phyloP scores from a whole-genome alignment of 2,329 filamentous ascomycete genomes.

The Hyphodiscus sp. region DNA sequence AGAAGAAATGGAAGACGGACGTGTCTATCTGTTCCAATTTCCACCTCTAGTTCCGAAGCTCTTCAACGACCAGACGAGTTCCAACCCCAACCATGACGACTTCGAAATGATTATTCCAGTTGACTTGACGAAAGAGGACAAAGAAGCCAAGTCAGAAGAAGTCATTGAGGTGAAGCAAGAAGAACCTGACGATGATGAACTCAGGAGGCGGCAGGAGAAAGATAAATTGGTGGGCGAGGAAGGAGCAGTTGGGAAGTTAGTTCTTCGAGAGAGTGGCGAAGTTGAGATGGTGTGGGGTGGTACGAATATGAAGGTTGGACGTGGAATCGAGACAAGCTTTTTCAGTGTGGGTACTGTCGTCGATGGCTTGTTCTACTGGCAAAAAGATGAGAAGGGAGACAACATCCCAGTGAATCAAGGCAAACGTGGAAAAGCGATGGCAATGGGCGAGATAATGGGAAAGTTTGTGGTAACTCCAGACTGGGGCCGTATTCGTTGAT shows the following conservation, averaged over 20 bases:
- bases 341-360: constrained; percentile 53
- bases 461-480: constrained; percentile 54
- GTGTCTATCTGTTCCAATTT: constrained; percentile 59
- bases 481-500: constrained; percentile 41
- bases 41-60: constrained; percentile 55
- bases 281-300: constrained; percentile 60
- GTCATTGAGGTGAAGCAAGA: constrained; percentile 15
- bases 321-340: constrained; percentile 48
- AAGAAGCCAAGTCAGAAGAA: constrained; percentile 13
- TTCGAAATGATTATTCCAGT: constrained; percentile 10
- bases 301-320: constrained; percentile 44
- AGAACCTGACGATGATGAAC: constrained; percentile 17
- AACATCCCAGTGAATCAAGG: constrained; percentile 20
- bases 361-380: constrained; percentile 38
- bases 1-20: constrained; percentile 38
- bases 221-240: constrained; percentile 35
- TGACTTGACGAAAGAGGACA: constrained; percentile 30
- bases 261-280: constrained; percentile 55
- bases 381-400: constrained; percentile 10
- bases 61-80: constrained; percentile 21
- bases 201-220: constrained; percentile 6
- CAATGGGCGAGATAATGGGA: constrained; percentile 58
- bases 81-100: constrained; percentile 37
- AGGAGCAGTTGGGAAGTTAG: constrained; percentile 54
- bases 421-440: constrained; percentile 44